These are phyloP conservation scores for Pezicula neosporulosa DNA, from an alignment of 2,329 filamentous ascomycete genomes.

Conservation along the genomic window DNA sequence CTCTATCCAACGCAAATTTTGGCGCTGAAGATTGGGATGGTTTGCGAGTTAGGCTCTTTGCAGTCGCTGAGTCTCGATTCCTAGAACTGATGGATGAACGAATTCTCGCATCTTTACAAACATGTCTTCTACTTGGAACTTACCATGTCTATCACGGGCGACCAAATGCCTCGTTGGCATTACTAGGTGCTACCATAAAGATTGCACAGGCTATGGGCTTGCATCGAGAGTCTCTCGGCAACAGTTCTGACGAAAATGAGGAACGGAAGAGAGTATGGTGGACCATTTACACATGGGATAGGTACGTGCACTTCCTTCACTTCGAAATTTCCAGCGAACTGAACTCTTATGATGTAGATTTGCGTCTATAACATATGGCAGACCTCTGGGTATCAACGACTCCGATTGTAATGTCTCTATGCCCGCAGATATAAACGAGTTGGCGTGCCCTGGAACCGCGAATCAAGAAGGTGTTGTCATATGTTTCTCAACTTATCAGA, in stretches of 20 bases:
- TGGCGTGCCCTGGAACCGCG: too few species aligned
- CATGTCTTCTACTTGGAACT: slow-evolving; percentile 35
- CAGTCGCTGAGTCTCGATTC: slow-evolving; percentile 30
- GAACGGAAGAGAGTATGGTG: slow-evolving; percentile 14
- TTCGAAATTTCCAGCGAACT: background rate
- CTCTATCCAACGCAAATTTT: background rate
- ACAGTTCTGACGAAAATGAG: slow-evolving; percentile 8
- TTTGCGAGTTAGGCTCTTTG: slow-evolving; percentile 16
- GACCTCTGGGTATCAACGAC: background rate
- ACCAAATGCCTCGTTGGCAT: slow-evolving; percentile 27
- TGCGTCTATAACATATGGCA: background rate
- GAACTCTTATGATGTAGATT: background rate
- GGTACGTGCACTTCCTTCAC: background rate
- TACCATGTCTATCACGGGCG: slow-evolving; percentile 39
- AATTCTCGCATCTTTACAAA: slow-evolving; percentile 34
- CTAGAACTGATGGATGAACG: slow-evolving; percentile 37
- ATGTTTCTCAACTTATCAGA: too few species aligned
- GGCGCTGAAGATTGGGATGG: background rate
- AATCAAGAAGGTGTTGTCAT: too few species aligned
- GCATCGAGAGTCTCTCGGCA: slow-evolving; percentile 9
- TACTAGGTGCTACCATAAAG: slow-evolving; percentile 12
- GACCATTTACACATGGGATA: slow-evolving; percentile 16
- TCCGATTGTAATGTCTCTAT: too few species aligned
- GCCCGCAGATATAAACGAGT: too few species aligned
- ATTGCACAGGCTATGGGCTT: slow-evolving; percentile 12